A percentile compares a stretch with the other conserved stretches of the same genome.
These are phyloP conservation scores for Medicago truncatula DNA, from an alignment of 306 rosid species.

Conservation along the genomic window DNA sequence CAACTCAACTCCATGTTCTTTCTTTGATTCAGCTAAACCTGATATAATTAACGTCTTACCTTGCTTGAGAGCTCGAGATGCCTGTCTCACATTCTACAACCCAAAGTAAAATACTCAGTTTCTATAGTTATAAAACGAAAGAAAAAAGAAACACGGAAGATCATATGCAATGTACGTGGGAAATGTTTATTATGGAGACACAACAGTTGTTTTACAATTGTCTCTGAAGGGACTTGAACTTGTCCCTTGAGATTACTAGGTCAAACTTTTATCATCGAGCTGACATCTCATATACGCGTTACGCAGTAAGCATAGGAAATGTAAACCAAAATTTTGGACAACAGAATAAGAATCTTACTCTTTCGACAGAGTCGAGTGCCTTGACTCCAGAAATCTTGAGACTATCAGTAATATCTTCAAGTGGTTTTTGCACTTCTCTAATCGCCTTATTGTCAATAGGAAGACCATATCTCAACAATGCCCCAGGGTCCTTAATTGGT, in stretches of 20 bases:
- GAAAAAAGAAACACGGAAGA: background rate
- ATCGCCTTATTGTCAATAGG: slow-evolving; percentile 94
- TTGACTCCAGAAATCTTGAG: slow-evolving; percentile 85
- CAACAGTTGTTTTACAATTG: too few species aligned
- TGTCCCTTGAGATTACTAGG: background rate
- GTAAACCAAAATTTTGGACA: background rate
- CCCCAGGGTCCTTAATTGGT: slow-evolving; percentile 95
- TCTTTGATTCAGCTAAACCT: slow-evolving; percentile 88
- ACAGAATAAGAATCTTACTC: slow-evolving; percentile 64
- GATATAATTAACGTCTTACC: slow-evolving; percentile 80
- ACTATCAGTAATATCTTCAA: slow-evolving; percentile 93
- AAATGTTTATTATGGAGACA: background rate
- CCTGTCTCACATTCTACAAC: slow-evolving; percentile 85
- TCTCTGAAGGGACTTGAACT: background rate
- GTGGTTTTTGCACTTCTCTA: slow-evolving; percentile 95
- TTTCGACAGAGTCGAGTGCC: slow-evolving; percentile 91
- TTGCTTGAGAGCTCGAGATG: slow-evolving; percentile 80
- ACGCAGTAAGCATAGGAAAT: background rate
- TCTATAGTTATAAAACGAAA: background rate
- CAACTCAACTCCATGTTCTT: slow-evolving; percentile 81
- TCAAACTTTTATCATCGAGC: background rate
- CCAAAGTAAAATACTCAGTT: slow-evolving; percentile 39
- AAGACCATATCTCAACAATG: slow-evolving; percentile 87
- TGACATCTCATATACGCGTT: background rate
- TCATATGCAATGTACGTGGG: slow-evolving; percentile 14